These are phyloP conservation scores for Trichoderma koningiopsis DNA, from an alignment of 2,329 filamentous ascomycete genomes.

Conservation along the genomic window DNA sequence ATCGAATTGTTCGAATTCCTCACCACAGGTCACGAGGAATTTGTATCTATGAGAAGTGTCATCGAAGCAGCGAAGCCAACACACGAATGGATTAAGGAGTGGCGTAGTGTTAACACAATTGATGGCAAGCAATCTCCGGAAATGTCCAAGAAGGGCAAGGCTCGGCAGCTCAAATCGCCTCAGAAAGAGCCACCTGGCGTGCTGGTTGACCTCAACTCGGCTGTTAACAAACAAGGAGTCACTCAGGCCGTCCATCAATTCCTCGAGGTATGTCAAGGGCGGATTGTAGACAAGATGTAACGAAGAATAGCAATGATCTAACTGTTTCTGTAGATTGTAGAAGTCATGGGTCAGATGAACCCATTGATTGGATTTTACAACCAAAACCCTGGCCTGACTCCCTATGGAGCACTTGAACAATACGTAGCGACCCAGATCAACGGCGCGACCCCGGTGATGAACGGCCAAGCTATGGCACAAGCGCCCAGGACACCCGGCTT, in stretches of 20 bases:
- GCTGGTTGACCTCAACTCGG: constrained; percentile 59
- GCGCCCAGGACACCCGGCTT: constrained; percentile 58
- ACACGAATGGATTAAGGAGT: constrained; percentile 67
- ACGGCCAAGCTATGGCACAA: constrained; percentile 50
- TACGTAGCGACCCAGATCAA: constrained; percentile 56
- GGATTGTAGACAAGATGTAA: neutral
- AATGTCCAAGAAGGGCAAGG: constrained; percentile 68
- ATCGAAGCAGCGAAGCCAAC: constrained; percentile 63
- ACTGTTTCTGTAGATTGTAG: constrained; percentile 54
- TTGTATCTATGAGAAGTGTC: constrained; percentile 69
- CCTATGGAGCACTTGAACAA: constrained; percentile 62
- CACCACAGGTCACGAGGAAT: constrained; percentile 78
- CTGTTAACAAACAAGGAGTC: constrained; percentile 61
- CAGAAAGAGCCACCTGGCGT: constrained; percentile 60
- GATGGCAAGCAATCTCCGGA: constrained; percentile 64
- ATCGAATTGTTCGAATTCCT: constrained; percentile 85
- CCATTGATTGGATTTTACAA: constrained; percentile 63
- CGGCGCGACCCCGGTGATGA: constrained; percentile 43
- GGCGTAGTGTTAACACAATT: constrained; percentile 59
- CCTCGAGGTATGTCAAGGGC: constrained; percentile 55
- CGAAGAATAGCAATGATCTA: neutral
- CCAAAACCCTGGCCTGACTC: constrained; percentile 54
- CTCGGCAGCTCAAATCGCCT: constrained; percentile 61
- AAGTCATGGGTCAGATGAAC: constrained; percentile 68
- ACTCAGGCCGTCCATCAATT: constrained; percentile 65